Conservation (phyloP, 257 asterid genomes). For the Haberlea rhodopensis region DNA sequence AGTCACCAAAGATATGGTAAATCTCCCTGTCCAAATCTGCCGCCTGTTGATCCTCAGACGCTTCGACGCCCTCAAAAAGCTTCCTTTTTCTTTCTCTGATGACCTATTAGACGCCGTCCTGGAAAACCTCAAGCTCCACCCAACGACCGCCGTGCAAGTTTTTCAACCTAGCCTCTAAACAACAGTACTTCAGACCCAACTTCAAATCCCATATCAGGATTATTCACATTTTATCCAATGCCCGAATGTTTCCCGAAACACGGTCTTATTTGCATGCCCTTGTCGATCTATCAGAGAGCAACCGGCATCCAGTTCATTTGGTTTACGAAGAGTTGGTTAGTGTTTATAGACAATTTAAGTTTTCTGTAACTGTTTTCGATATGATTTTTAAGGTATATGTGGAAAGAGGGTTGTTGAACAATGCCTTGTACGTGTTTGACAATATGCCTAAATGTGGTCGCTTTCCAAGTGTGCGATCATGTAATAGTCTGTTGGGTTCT, state of each 20-base stretch:
- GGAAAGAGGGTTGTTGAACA: constrained; percentile 55
- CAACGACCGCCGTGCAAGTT: constrained; percentile 64
- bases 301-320: constrained; percentile 28
- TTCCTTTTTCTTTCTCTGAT: constrained; percentile 62
- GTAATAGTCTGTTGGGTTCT: constrained; percentile 75
- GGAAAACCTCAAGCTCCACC: constrained; percentile 53
- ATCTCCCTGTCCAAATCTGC: constrained; percentile 49
- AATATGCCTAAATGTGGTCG: constrained; percentile 74
- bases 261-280: constrained; percentile 45
- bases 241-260: constrained; percentile 61
- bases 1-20: constrained; percentile 27
- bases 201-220: constrained; percentile 54
- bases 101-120: constrained; percentile 63
- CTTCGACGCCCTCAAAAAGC: constrained; percentile 45
- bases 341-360: constrained; percentile 57
- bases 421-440: constrained; percentile 82
- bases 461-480: constrained; percentile 68
- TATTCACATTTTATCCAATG: constrained; percentile 66
- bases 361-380: constrained; percentile 76
- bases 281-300: constrained; percentile 44
- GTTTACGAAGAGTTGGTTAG: constrained; percentile 50
- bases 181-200: constrained; percentile 54
- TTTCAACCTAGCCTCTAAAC: constrained; percentile 62
- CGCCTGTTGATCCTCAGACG: constrained; percentile 74
- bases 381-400: constrained; percentile 56